phyloP scores from a whole-genome alignment of 2,329 filamentous ascomycete species.

The Akanthomyces muscarius region DNA sequence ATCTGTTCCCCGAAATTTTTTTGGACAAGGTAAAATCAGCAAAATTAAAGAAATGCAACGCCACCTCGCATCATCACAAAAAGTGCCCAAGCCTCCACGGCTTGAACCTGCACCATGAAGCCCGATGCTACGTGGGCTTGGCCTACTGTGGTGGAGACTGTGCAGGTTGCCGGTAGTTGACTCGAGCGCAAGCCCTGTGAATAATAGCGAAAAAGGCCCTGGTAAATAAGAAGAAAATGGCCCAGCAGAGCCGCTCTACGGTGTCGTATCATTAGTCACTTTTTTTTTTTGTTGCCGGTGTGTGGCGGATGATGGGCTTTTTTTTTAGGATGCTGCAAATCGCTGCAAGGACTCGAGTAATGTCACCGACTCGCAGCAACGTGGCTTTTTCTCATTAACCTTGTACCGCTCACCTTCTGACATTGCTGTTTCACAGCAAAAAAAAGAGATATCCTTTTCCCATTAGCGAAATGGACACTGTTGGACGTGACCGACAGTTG shows the following conservation, averaged over 20 bases:
- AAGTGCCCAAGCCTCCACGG: neutral
- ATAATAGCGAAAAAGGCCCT: neutral
- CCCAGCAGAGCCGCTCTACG: neutral
- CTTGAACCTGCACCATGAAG: neutral
- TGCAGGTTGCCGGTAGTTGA: neutral
- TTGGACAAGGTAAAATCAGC: neutral
- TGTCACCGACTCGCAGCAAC: constrained; percentile 7
- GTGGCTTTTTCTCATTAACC: neutral
- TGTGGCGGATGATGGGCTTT: constrained; percentile 11
- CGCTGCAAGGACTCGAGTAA: constrained; percentile 13
- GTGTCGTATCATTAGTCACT: neutral
- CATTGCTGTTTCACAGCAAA: neutral
- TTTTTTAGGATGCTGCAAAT: neutral
- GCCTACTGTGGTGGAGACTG: constrained; percentile 1
- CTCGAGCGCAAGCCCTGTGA: neutral
- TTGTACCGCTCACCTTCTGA: no score
- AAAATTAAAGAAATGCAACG: neutral
- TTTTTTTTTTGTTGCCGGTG: neutral
- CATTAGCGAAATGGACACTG: no score
- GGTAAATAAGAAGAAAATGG: neutral
- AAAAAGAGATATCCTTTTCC: no score
- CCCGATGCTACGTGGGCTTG: constrained; percentile 14
- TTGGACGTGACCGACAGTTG: no score
- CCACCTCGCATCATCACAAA: neutral
- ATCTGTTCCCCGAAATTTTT: no score